A percentile compares a stretch with the other conserved stretches of the same genome.
Conservation (phyloP, 2,329 filamentous ascomycete genomes). For the Penicillium sp. region DNA sequence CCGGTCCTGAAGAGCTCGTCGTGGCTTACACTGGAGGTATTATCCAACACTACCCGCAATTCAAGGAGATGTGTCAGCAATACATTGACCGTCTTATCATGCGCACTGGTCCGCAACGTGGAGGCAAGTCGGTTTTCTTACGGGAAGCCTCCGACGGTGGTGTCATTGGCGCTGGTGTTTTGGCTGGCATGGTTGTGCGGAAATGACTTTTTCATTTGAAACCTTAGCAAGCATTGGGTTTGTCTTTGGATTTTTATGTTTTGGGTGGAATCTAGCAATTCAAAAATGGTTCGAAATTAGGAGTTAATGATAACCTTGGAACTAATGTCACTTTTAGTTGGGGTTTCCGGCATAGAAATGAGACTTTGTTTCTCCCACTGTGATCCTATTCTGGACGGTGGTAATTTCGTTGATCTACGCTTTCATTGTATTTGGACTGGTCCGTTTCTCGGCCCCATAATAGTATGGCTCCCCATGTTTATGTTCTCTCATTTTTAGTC, state of each 20-base stretch:
- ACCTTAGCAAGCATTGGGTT: neutral
- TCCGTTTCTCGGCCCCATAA: neutral
- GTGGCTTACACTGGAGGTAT: slow-evolving; percentile 74
- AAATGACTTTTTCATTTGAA: slow-evolving; percentile 8
- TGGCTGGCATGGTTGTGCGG: slow-evolving; percentile 42
- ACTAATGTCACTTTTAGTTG: slow-evolving; percentile 44
- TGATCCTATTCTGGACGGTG: neutral
- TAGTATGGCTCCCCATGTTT: neutral
- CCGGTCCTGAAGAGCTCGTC: slow-evolving; percentile 53
- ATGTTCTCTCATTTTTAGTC: neutral
- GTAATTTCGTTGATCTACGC: neutral
- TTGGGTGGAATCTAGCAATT: slow-evolving; percentile 5
- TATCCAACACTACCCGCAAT: slow-evolving; percentile 70
- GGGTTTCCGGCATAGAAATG: slow-evolving; percentile 14
- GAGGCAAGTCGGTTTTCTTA: slow-evolving; percentile 44
- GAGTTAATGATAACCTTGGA: slow-evolving; percentile 46
- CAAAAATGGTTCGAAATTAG: slow-evolving; percentile 7
- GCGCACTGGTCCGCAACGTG: slow-evolving; percentile 38
- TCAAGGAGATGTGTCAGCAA: slow-evolving; percentile 58
- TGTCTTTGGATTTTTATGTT: neutral
- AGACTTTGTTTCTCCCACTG: slow-evolving; percentile 1
- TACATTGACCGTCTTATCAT: slow-evolving; percentile 54
- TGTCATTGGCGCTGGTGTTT: slow-evolving; percentile 49
- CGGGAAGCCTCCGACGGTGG: slow-evolving; percentile 47
- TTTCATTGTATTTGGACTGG: neutral